phyloP scores from a whole-genome alignment of 164 flowering plant genomes.

The Berberis thunbergii region DNA sequence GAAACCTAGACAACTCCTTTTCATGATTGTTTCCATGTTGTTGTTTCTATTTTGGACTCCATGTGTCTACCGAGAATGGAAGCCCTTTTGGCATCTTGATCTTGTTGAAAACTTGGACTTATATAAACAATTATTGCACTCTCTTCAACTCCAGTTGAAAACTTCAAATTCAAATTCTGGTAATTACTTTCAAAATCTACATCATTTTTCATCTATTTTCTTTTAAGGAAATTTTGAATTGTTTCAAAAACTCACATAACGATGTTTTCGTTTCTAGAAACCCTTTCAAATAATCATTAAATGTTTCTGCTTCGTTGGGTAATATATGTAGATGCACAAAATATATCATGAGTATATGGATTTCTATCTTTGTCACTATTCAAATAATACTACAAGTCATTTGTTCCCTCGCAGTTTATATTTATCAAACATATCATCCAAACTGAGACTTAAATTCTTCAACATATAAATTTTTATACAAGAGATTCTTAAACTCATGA shows the following conservation, averaged over 20 bases:
- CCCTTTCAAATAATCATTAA: too few relatives aligned
- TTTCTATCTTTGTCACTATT: not conserved
- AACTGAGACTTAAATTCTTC: not conserved
- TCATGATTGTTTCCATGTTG: not conserved
- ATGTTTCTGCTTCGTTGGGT: not conserved
- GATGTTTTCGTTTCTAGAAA: not conserved
- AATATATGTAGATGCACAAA: not conserved
- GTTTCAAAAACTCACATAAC: not conserved
- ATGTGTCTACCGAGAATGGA: slow-evolving; percentile 85
- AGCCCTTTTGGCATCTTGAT: slow-evolving; percentile 77
- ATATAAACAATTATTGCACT: not conserved
- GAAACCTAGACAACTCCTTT: too few relatives aligned
- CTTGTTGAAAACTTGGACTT: not conserved
- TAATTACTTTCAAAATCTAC: not conserved
- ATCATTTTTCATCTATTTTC: not conserved
- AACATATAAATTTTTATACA: not conserved
- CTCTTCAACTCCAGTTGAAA: not conserved
- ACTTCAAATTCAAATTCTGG: not conserved
- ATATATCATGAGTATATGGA: not conserved
- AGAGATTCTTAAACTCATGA: not conserved
- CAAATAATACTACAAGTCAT: not conserved
- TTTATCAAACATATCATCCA: not conserved
- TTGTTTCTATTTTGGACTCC: slow-evolving; percentile 21
- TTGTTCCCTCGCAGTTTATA: not conserved
- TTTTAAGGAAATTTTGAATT: not conserved